These are phyloP conservation scores for Camillea tinctor DNA, from an alignment of 2,329 filamentous ascomycete genomes.

Conservation along the genomic window DNA sequence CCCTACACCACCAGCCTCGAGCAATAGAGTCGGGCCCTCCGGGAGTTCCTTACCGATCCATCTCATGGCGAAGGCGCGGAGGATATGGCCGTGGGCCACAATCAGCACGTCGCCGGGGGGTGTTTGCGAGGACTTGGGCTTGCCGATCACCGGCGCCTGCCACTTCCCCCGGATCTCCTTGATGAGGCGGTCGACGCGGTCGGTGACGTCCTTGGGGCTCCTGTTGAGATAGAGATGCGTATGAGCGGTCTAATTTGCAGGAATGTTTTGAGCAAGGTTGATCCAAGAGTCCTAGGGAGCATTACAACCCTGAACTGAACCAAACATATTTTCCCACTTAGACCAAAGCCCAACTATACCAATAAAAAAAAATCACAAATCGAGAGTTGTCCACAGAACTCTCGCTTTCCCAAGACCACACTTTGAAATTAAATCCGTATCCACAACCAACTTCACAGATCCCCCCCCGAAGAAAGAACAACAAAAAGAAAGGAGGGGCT, in stretches of 20 bases:
- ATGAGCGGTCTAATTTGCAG: not conserved
- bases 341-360: no score
- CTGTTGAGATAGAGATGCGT: slow-evolving; percentile 34
- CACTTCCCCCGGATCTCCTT: slow-evolving; percentile 66
- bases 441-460: no score
- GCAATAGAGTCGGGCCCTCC: slow-evolving; percentile 73
- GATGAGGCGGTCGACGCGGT: slow-evolving; percentile 74
- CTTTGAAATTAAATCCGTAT: no score
- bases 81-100: slow-evolving; percentile 87
- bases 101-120: slow-evolving; percentile 67
- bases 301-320: no score
- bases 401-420: no score
- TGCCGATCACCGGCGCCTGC: slow-evolving; percentile 62
- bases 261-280: not conserved
- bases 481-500: not conserved
- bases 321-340: no score
- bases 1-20: slow-evolving; percentile 87
- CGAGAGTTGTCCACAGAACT: no score
- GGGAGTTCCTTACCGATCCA: slow-evolving; percentile 75
- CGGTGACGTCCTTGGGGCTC: slow-evolving; percentile 69
- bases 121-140: slow-evolving; percentile 40
- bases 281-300: not conserved
- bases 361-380: no score
- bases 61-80: slow-evolving; percentile 82
- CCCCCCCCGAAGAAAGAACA: no score